Evolutionary conservation across 768 basidiomycete species (phyloP), one percentile per base, ranked within the genome.

Genomic region (Candolleomyces eurysporus): DNA sequence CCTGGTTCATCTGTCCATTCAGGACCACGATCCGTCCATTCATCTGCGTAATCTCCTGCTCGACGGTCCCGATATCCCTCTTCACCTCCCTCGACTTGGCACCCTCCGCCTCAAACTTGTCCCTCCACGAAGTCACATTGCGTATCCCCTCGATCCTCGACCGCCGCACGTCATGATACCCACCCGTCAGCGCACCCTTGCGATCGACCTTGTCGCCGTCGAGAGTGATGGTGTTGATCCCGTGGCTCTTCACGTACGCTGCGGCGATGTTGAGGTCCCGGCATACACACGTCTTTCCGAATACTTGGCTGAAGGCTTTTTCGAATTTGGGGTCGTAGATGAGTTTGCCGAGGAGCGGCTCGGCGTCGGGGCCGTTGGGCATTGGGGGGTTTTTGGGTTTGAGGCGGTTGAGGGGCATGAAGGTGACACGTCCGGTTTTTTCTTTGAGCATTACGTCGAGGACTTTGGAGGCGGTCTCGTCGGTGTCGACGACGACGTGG

Each of bases 191-290:
- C 2, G 96, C 88, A 63, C 97, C 97, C 71, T 96, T 98, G 56
- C 95, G 85, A 72, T 99, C 97, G 57, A 96, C 95, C 70, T 94
- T 94, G 79, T 99, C 97, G 53, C 97, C 97, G 66, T 96, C 96
- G 43, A 97, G 84, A 1, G 97, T 99, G 73, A 98, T 98, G 21
- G 94, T 95, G 75, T 96, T 98, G 71, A 98, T 90, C 1, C 89
- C 89, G 70, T 98, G 95, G 67, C 89, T 91, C 73, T 96, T 91
- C 54, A 96, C 94, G 72, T 97, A 98, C 9, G 92, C 91, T 6
- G 94, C 92, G 22, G 95, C 96, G 64, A 94, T 89, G 9, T 89
- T 89, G 59, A 99, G 83, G 71, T 97, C 94, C 49, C 90, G 85
- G 72, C 96, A 98, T 22, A 99, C 93, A 72, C 96, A 94, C 0